Evolutionary conservation across 192 early-diverging fungal genomes (phyloP).

Genomic region (Coemansia sp.): DNA sequence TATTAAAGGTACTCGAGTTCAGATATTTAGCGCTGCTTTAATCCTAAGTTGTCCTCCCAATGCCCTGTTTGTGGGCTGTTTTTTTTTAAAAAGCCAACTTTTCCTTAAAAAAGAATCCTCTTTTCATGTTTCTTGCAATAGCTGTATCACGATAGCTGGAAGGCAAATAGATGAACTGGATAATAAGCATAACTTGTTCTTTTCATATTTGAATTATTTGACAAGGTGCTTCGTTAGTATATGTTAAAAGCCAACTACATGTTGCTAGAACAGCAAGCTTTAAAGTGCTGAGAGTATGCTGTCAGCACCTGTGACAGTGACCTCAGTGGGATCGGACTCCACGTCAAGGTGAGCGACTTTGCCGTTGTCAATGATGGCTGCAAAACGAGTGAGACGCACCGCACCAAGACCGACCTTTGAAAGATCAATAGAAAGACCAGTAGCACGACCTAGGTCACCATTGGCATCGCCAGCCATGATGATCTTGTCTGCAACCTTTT

Average conservation of each 20-base stretch:
- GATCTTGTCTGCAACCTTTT: slow-evolving; percentile 38
- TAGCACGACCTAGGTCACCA: slow-evolving; percentile 63
- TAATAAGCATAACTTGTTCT: too few relatives aligned
- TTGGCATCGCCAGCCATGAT: slow-evolving; percentile 75
- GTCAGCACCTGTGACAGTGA: slow-evolving; percentile 59
- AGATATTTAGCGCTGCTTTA: too few relatives aligned
- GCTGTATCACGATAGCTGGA: too few relatives aligned
- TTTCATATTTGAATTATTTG: too few relatives aligned
- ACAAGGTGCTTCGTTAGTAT: neutral
- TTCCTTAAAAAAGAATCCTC: neutral
- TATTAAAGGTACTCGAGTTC: too few relatives aligned
- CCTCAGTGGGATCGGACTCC: slow-evolving; percentile 55
- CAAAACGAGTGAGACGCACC: slow-evolving; percentile 68
- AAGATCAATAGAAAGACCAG: slow-evolving; percentile 66
- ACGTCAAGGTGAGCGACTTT: slow-evolving; percentile 68
- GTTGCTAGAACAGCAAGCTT: neutral
- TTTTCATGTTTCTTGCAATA: neutral
- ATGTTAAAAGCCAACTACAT: neutral
- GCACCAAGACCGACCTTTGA: slow-evolving; percentile 61
- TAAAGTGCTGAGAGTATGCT: slow-evolving; percentile 59
- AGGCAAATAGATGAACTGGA: too few relatives aligned
- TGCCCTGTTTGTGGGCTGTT: too few relatives aligned
- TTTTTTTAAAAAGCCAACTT: too few relatives aligned
- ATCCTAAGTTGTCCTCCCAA: too few relatives aligned
- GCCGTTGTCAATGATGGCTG: slow-evolving; percentile 65